Percentiles rank a stretch among this genome's conserved stretches.
Evolutionary conservation across 257 asterid species (phyloP).

Genomic region (Avicennia marina): DNA sequence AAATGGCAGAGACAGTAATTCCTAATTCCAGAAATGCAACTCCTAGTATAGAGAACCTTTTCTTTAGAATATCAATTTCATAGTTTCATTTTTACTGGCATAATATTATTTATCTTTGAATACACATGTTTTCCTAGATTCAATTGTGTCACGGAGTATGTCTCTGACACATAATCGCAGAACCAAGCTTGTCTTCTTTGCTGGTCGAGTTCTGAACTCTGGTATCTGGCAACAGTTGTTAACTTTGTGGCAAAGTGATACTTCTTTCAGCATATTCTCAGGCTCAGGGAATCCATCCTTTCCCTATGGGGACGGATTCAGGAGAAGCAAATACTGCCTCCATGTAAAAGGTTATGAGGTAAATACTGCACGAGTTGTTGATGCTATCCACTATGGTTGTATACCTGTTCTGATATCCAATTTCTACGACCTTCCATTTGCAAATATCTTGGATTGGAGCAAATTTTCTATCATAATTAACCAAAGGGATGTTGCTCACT

Average conservation of each 20-base stretch:
- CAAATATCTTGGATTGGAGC: constrained; percentile 64
- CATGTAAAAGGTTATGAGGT: constrained; percentile 85
- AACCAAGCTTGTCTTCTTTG: constrained; percentile 55
- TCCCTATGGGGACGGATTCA: constrained; percentile 66
- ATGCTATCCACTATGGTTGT: constrained; percentile 74
- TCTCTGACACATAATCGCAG: constrained; percentile 33
- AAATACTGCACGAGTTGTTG: constrained; percentile 76
- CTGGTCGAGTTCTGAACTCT: constrained; percentile 74
- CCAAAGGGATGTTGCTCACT: constrained; percentile 37
- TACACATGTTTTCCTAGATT: too few species aligned
- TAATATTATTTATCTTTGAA: too few species aligned
- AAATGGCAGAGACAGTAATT: too few species aligned
- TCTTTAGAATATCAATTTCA: too few species aligned
- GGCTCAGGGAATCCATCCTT: constrained; percentile 44
- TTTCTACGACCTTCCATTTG: constrained; percentile 78
- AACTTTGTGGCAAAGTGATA: constrained; percentile 50
- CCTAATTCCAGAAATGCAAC: too few species aligned
- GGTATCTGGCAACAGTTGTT: constrained; percentile 40
- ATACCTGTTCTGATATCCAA: constrained; percentile 70
- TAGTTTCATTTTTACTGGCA: too few species aligned
- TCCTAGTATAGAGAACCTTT: too few species aligned
- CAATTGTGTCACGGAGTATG: not conserved
- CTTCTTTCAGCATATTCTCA: constrained; percentile 49
- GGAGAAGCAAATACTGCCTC: constrained; percentile 66
- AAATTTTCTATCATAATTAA: constrained; percentile 54